phyloP scores from a whole-genome alignment of 306 rosid species.

The Urtica urens region DNA sequence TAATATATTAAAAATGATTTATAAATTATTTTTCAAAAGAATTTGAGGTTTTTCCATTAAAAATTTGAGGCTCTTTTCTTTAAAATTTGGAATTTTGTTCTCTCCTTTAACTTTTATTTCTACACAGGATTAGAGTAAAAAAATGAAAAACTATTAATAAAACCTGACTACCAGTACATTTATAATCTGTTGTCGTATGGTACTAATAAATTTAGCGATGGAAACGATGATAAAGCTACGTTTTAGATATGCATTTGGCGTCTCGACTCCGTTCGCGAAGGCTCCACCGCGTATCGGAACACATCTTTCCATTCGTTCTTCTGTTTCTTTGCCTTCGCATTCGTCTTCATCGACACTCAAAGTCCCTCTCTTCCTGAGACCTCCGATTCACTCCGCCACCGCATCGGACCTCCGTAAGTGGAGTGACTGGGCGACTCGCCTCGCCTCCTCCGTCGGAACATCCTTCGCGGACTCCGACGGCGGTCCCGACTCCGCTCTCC shows the following conservation, averaged over 20 bases:
- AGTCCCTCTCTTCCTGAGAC: conserved; percentile 56
- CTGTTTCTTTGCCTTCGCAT: conserved; percentile 4
- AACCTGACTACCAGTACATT: too few species aligned
- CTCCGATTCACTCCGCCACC: conserved; percentile 42
- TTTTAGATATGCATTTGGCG: conserved; percentile 16
- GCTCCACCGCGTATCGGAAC: conserved; percentile 6
- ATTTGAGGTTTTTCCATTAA: too few species aligned
- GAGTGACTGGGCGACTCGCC: conserved; percentile 66
- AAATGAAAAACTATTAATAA: too few species aligned
- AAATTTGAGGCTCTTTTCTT: too few species aligned
- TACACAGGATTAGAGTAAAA: too few species aligned
- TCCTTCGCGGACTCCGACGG: conserved; percentile 48
- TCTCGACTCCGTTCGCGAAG: conserved; percentile 8
- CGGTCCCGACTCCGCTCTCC: conserved; percentile 55
- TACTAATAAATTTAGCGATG: too few species aligned
- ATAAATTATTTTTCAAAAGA: too few species aligned
- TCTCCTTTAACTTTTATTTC: too few species aligned
- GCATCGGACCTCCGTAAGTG: conserved; percentile 47
- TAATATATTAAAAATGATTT: too few species aligned
- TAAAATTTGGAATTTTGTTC: too few species aligned
- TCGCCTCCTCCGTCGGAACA: conserved; percentile 53
- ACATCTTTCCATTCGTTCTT: conserved; percentile 26
- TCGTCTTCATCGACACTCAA: conserved; percentile 25
- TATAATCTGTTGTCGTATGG: too few species aligned
- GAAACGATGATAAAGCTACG: conserved; percentile 27